Percentiles rank a stretch among this genome's conserved stretches.
phyloP scores from a whole-genome alignment of 2,329 filamentous ascomycete genomes.

The Monosporascus sp. region DNA sequence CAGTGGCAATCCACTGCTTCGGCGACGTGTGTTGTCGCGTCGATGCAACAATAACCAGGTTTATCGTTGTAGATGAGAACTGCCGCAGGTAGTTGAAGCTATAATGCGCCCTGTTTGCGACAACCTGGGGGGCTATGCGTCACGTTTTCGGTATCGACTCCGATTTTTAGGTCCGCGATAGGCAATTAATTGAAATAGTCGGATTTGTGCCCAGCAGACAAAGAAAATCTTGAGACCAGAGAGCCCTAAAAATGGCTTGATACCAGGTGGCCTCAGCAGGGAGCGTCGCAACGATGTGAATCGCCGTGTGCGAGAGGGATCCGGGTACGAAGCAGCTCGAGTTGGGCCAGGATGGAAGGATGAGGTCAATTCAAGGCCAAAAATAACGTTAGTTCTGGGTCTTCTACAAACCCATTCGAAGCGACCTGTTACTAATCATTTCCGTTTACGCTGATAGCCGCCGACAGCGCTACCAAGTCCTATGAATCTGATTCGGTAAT shows the following conservation, averaged over 20 bases:
- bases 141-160: background rate
- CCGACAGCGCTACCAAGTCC: too few relatives aligned
- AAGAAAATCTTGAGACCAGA: background rate
- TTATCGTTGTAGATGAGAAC: background rate
- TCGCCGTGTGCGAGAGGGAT: too few relatives aligned
- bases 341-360: too few relatives aligned
- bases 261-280: background rate
- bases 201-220: background rate
- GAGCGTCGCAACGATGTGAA: background rate
- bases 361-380: too few relatives aligned
- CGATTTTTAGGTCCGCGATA: background rate
- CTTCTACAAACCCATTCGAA: too few relatives aligned
- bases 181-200: background rate
- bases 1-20: constrained; percentile 28
- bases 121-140: background rate
- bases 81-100: background rate
- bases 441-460: too few relatives aligned
- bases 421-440: too few relatives aligned
- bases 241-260: background rate
- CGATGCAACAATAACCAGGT: background rate
- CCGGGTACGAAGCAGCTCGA: too few relatives aligned
- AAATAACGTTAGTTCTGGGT: too few relatives aligned
- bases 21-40: constrained; percentile 11
- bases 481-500: too few relatives aligned
- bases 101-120: background rate